Conservation (phyloP, 257 asterid species). For the Dorcoceras hygrometricum region DNA sequence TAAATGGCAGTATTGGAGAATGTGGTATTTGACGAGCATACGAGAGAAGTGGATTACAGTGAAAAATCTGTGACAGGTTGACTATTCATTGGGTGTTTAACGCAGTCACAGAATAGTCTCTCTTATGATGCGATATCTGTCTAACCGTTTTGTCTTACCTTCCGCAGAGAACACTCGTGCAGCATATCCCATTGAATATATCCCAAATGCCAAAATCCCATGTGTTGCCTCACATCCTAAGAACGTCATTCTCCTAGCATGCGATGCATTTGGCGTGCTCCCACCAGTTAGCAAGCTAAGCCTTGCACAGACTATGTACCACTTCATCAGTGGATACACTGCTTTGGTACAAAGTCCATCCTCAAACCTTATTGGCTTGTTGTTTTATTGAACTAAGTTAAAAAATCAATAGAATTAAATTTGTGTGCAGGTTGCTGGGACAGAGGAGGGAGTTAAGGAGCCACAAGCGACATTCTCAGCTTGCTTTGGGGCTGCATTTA, state of each 20-base stretch:
- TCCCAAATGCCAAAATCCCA: conserved; percentile 92
- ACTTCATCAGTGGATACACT: conserved; percentile 99
- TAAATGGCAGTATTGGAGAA: conserved; percentile 72
- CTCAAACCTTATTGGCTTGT: background rate
- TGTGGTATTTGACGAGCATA: conserved; percentile 90
- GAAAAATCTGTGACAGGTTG: conserved; percentile 87
- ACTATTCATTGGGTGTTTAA: conserved; percentile 28
- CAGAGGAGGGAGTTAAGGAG: conserved; percentile 97
- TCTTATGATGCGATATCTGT: background rate
- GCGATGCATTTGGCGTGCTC: conserved; percentile 98
- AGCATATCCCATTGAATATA: conserved; percentile 93
- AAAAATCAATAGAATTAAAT: background rate
- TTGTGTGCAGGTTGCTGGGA: conserved; percentile 84
- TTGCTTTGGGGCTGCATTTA: conserved; percentile 97
- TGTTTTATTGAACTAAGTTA: background rate
- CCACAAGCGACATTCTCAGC: conserved; percentile 98
- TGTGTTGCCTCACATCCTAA: conserved; percentile 92
- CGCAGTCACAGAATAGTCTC: background rate
- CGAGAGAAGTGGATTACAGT: conserved; percentile 78
- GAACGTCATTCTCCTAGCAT: conserved; percentile 86
- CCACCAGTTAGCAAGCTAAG: conserved; percentile 97
- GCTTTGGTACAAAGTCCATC: conserved; percentile 57
- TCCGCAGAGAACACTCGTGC: conserved; percentile 91
- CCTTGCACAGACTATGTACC: conserved; percentile 95
- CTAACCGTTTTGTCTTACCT: background rate